A percentile compares a stretch with the other conserved stretches of the same genome.
Conservation (phyloP, 768 basidiomycete species). For the Pisolithus microcarpus region DNA sequence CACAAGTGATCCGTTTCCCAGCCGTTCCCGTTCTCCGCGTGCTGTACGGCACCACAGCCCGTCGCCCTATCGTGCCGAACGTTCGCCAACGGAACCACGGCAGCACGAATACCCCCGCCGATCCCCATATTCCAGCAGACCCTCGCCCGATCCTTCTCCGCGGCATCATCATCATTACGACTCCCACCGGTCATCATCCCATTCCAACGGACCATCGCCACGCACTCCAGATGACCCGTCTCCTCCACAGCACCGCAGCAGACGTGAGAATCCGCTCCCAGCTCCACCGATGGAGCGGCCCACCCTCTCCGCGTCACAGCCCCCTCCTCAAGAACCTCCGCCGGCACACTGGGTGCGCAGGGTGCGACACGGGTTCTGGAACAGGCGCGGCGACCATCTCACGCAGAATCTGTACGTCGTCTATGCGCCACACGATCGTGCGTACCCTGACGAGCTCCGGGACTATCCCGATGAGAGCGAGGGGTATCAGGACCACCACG, state of each 20-base stretch:
- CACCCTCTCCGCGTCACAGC: constrained; percentile 17
- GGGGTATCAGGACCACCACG: constrained; percentile 52
- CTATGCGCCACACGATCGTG: constrained; percentile 49
- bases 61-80: constrained; percentile 14
- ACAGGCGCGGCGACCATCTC: constrained; percentile 67
- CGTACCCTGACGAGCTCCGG: constrained; percentile 55
- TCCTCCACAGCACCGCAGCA: background rate
- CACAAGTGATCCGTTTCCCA: constrained; percentile 11
- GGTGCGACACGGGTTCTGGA: constrained; percentile 61
- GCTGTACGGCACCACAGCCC: constrained; percentile 16
- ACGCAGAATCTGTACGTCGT: constrained; percentile 51
- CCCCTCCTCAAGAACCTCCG: constrained; percentile 22
- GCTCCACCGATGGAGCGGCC: constrained; percentile 23
- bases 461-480: constrained; percentile 49
- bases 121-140: constrained; percentile 15
- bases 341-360: constrained; percentile 26
- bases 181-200: background rate
- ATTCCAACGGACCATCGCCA: background rate
- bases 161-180: background rate
- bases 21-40: constrained; percentile 26
- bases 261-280: constrained; percentile 25
- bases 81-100: constrained; percentile 20
- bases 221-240: background rate
- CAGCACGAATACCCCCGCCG: constrained; percentile 16
- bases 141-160: background rate